Percentiles rank a stretch among this genome's conserved stretches.
Conservation (phyloP, 1,284 basidiomycete species). For the Coniophora puteana region DNA sequence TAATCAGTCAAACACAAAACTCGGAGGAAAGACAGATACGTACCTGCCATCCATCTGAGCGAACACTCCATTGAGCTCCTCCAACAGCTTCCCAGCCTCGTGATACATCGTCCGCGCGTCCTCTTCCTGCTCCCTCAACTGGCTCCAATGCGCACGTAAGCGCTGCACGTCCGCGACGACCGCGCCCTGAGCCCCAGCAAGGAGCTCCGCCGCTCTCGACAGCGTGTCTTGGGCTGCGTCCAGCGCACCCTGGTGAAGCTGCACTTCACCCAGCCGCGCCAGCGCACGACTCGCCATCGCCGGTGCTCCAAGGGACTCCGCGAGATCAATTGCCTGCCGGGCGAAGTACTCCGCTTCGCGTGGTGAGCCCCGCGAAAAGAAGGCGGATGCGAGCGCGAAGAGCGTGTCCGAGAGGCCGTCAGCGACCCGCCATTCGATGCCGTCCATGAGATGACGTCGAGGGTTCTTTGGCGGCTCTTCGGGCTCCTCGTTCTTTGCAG, state of each 20-base stretch:
- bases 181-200: constrained; percentile 42
- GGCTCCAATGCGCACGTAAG: constrained; percentile 57
- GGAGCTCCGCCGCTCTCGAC: constrained; percentile 43
- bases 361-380: constrained; percentile 71
- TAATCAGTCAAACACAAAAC: constrained; percentile 10
- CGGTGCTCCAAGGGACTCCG: constrained; percentile 61
- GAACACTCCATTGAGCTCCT: constrained; percentile 54
- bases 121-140: constrained; percentile 42
- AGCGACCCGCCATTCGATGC: constrained; percentile 72
- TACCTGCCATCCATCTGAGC: constrained; percentile 53
- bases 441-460: constrained; percentile 40
- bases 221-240: constrained; percentile 53
- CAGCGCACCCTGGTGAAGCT: constrained; percentile 56
- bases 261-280: constrained; percentile 63
- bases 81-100: constrained; percentile 50
- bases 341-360: constrained; percentile 83
- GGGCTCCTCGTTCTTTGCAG: constrained; percentile 25
- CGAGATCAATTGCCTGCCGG: constrained; percentile 67
- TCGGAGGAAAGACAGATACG: constrained; percentile 12
- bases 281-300: constrained; percentile 62
- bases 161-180: constrained; percentile 63
- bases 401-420: constrained; percentile 64
- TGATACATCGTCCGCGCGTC: constrained; percentile 51
- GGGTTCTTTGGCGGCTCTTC: constrained; percentile 23
- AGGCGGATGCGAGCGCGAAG: constrained; percentile 59